A percentile compares a stretch with the other conserved stretches of the same genome.
These are phyloP conservation scores for Chaetomiaceae sp. DNA, from an alignment of 2,329 filamentous ascomycete species.

Conservation along the genomic window DNA sequence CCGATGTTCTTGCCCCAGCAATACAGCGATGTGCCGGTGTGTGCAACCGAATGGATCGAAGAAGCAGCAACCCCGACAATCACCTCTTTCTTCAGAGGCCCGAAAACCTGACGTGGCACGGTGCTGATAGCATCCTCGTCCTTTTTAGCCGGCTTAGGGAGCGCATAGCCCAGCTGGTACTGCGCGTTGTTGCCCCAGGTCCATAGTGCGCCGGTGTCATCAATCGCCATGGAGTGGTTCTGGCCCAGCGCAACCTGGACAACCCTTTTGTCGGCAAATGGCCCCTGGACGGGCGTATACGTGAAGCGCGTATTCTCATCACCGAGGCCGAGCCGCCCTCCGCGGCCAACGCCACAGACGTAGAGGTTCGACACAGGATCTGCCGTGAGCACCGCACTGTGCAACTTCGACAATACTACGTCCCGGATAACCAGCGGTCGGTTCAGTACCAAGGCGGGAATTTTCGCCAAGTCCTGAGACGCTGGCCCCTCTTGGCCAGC, in stretches of 20 bases:
- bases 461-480: slow-evolving; percentile 40
- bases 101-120: slow-evolving; percentile 83
- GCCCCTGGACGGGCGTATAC: slow-evolving; percentile 76
- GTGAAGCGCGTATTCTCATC: slow-evolving; percentile 86
- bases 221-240: slow-evolving; percentile 83
- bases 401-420: slow-evolving; percentile 82
- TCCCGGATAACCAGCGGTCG: slow-evolving; percentile 73
- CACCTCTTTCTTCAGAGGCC: slow-evolving; percentile 78
- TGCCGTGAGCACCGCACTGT: slow-evolving; percentile 81
- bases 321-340: slow-evolving; percentile 82
- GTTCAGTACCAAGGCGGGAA: slow-evolving; percentile 70
- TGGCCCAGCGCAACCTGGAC: slow-evolving; percentile 79
- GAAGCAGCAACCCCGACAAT: slow-evolving; percentile 84
- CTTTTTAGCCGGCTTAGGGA: slow-evolving; percentile 61
- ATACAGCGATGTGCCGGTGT: slow-evolving; percentile 75
- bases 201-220: slow-evolving; percentile 82
- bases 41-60: slow-evolving; percentile 83
- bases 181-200: slow-evolving; percentile 89
- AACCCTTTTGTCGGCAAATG: slow-evolving; percentile 70
- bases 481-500: slow-evolving; percentile 36
- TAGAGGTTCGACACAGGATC: slow-evolving; percentile 90
- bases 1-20: slow-evolving; percentile 96
- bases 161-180: slow-evolving; percentile 79
- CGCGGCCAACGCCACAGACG: slow-evolving; percentile 85
- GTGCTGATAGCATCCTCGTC: slow-evolving; percentile 83